These are phyloP conservation scores for Rosa hybrid DNA, from an alignment of 331 rosid species.

Conservation along the genomic window DNA sequence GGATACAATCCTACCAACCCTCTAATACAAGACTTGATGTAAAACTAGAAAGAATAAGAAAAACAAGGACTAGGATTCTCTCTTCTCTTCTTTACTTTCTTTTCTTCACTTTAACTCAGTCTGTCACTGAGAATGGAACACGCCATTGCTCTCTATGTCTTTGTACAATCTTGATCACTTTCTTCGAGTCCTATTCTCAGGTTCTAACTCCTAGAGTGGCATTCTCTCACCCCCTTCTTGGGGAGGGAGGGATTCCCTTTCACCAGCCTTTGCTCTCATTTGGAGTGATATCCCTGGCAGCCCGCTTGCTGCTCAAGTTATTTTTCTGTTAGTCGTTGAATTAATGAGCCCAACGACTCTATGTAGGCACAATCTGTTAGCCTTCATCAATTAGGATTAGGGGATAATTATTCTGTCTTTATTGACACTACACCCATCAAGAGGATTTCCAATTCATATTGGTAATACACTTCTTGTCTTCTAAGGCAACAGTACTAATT, in stretches of 20 bases:
- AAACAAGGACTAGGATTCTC: not conserved
- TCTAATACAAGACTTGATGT: not conserved
- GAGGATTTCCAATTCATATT: not conserved
- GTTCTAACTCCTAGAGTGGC: not conserved
- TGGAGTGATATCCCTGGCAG: not conserved
- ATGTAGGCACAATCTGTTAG: too few species aligned
- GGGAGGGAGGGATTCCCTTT: not conserved
- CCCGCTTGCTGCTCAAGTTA: not conserved
- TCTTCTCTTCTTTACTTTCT: not conserved
- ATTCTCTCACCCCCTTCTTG: not conserved
- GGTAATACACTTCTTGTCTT: not conserved
- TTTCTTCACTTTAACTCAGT: not conserved
- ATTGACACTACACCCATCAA: not conserved
- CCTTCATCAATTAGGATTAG: not conserved
- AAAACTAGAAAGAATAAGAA: not conserved
- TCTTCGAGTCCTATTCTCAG: not conserved
- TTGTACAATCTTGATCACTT: not conserved
- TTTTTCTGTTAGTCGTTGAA: not conserved
- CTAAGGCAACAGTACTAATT: not conserved
- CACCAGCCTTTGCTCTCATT: not conserved
- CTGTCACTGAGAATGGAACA: not conserved
- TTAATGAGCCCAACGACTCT: not conserved
- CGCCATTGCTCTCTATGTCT: not conserved
- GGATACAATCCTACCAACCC: not conserved
- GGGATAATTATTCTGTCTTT: not conserved